These are phyloP conservation scores for Candida nitratophila DNA, from an alignment of 805 yeast genomes.

Conservation along the genomic window DNA sequence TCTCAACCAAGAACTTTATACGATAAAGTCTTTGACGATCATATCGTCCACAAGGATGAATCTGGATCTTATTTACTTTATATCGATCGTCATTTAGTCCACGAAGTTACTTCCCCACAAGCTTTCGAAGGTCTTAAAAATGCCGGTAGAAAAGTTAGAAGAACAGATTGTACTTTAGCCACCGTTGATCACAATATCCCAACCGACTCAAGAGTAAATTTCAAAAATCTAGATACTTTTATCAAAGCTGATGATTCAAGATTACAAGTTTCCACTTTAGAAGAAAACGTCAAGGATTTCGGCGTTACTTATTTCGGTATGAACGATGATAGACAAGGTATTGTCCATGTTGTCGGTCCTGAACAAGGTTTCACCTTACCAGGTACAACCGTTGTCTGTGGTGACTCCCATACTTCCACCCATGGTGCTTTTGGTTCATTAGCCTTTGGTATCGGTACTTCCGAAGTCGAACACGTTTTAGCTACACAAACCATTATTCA, in stretches of 20 bases:
- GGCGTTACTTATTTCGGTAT: conserved; percentile 91
- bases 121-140: conserved; percentile 93
- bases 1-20: conserved; percentile 66
- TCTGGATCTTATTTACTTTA: conserved; percentile 81
- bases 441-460: conserved; percentile 98
- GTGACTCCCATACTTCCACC: conserved; percentile 98
- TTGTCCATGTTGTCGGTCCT: conserved; percentile 97
- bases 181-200: conserved; percentile 98
- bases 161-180: conserved; percentile 88
- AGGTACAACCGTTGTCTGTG: conserved; percentile 98
- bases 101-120: conserved; percentile 98
- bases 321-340: conserved; percentile 93
- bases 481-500: conserved; percentile 97
- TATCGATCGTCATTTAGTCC: conserved; percentile 95
- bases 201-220: conserved; percentile 75
- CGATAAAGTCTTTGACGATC: conserved; percentile 95
- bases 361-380: conserved; percentile 98
- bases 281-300: conserved; percentile 85
- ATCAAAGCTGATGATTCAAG: conserved; percentile 89
- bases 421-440: conserved; percentile 98
- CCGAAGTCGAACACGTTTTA: conserved; percentile 97
- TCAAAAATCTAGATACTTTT: conserved; percentile 68
- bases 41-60: conserved; percentile 83
- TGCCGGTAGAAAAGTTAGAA: conserved; percentile 85
- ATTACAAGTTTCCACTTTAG: conserved; percentile 86